Percentiles rank a stretch among this genome's conserved stretches.
phyloP scores from a whole-genome alignment of 257 asterid species.

The Jaltomata sinuosa region DNA sequence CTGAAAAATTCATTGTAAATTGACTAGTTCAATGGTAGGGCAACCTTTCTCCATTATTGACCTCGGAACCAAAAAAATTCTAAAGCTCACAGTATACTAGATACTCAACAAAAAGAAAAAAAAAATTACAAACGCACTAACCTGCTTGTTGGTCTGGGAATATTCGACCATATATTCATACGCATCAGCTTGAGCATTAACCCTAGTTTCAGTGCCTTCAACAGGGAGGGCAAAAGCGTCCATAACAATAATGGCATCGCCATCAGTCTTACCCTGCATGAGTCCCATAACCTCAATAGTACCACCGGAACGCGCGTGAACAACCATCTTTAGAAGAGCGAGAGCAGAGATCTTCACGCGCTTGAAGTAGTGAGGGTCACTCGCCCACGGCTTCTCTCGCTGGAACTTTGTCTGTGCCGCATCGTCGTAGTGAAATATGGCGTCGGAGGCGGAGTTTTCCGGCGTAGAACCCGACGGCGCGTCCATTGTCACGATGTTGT shows the following conservation, averaged over 20 bases:
- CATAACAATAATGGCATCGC: constrained; percentile 89
- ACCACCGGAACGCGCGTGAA: constrained; percentile 98
- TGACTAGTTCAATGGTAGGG: no score
- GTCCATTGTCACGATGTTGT: constrained; percentile 34
- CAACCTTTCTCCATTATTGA: no score
- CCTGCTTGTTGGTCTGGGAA: constrained; percentile 86
- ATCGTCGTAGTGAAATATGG: constrained; percentile 84
- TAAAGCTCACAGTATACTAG: background rate
- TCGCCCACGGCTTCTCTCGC: constrained; percentile 84
- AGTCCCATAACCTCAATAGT: constrained; percentile 98
- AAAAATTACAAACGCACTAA: background rate
- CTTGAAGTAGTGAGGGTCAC: constrained; percentile 94
- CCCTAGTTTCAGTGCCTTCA: constrained; percentile 99
- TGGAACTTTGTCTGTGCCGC: constrained; percentile 69
- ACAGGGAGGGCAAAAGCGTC: constrained; percentile 99
- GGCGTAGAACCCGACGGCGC: constrained; percentile 19
- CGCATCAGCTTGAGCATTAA: constrained; percentile 99
- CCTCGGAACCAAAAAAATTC: no score
- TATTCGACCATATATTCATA: constrained; percentile 97
- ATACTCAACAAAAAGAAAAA: background rate
- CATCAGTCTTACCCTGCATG: constrained; percentile 97
- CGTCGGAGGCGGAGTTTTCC: constrained; percentile 53
- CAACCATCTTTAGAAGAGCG: constrained; percentile 97
- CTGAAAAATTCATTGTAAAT: background rate
- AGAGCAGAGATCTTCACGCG: constrained; percentile 92